Evolutionary conservation across 164 flowering plant genomes (phyloP).

Genomic region (Macadamia tetraphylla): DNA sequence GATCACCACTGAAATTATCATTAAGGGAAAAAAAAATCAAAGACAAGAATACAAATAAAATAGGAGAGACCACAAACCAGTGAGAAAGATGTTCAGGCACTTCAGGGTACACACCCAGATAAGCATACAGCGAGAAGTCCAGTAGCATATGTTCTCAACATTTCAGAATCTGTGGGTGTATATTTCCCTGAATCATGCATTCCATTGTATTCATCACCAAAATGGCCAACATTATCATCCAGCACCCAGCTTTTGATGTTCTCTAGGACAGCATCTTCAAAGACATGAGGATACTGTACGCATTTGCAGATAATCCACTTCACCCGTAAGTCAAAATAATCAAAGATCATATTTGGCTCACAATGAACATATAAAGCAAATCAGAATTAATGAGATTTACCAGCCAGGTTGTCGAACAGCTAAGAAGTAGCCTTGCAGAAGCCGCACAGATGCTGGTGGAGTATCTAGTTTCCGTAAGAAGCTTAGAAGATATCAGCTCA

Average conservation of each 20-base stretch:
- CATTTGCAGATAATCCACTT: slow-evolving; percentile 11
- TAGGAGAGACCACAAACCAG: background rate
- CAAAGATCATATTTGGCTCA: background rate
- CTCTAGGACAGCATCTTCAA: slow-evolving; percentile 74
- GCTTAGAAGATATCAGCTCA: slow-evolving; percentile 75
- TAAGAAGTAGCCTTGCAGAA: slow-evolving; percentile 71
- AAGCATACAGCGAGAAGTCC: slow-evolving; percentile 86
- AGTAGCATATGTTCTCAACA: slow-evolving; percentile 82
- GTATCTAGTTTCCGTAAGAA: slow-evolving; percentile 62
- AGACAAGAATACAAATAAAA: background rate
- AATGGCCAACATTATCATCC: slow-evolving; percentile 46
- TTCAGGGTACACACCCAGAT: slow-evolving; percentile 49
- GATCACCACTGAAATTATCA: slow-evolving; percentile 56
- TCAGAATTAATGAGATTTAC: slow-evolving; percentile 29
- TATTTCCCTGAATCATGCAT: slow-evolving; percentile 33
- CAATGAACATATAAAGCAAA: slow-evolving; percentile 2
- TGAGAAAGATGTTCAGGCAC: background rate
- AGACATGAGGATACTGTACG: slow-evolving; percentile 83
- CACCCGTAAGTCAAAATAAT: background rate
- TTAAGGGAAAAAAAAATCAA: slow-evolving; percentile 2
- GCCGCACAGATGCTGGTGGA: slow-evolving; percentile 66
- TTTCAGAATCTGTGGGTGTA: slow-evolving; percentile 67
- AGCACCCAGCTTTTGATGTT: slow-evolving; percentile 78
- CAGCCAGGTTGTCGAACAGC: slow-evolving; percentile 75
- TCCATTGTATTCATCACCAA: slow-evolving; percentile 38